These are phyloP conservation scores for Paramecium sexaurelia DNA, from an alignment of 73 alveolate genomes.

Conservation along the genomic window DNA sequence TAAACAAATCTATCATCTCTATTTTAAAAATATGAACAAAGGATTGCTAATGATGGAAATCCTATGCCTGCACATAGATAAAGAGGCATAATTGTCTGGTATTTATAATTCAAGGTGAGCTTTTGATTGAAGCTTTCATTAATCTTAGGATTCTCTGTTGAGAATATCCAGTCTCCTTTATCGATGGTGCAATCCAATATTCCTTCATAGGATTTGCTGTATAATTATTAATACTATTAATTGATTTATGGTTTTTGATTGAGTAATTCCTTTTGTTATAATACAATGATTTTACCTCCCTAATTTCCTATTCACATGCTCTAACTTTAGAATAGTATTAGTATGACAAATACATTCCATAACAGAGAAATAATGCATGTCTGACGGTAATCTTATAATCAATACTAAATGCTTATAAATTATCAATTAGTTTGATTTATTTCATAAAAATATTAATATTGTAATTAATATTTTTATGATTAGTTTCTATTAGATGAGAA, in stretches of 20 bases:
- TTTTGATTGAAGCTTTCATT: neutral
- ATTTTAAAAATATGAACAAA: neutral
- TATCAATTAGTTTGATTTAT: slow-evolving; percentile 17
- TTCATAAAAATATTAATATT: neutral
- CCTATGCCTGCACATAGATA: slow-evolving; percentile 18
- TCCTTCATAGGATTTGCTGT: neutral
- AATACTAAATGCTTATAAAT: neutral
- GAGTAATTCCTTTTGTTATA: neutral
- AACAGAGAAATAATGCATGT: slow-evolving; percentile 3
- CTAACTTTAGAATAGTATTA: neutral
- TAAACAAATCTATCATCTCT: neutral
- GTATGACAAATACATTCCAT: slow-evolving; percentile 32
- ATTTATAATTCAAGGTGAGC: neutral
- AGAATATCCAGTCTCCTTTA: slow-evolving; percentile 28
- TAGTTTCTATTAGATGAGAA: neutral
- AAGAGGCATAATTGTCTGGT: neutral
- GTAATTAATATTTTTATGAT: neutral
- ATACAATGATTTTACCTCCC: neutral
- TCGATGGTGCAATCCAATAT: neutral
- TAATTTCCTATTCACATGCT: neutral
- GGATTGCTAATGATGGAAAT: neutral
- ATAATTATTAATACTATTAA: neutral
- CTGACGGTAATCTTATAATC: neutral
- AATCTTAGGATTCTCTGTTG: neutral
- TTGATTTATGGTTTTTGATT: neutral